Conservation (phyloP, 257 asterid genomes). For the Oldenlandia corymbosa region DNA sequence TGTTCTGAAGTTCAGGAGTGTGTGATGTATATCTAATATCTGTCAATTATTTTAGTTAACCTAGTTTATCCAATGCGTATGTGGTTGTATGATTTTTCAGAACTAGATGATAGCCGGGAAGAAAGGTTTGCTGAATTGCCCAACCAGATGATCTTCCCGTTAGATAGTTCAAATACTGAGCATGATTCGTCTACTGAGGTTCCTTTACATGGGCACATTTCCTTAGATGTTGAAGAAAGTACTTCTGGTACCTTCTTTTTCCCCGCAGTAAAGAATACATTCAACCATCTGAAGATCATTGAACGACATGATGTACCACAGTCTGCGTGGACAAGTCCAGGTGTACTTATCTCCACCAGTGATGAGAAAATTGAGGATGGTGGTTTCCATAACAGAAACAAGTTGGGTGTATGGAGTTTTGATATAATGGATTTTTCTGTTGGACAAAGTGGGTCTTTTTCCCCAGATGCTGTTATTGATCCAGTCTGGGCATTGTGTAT, state of each 20-base stretch:
- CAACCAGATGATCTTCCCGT: conserved; percentile 14
- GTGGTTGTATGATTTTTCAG: conserved; percentile 1
- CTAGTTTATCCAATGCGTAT: neutral
- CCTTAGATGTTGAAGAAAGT: conserved; percentile 18
- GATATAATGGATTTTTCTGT: conserved; percentile 15
- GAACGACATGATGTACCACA: conserved; percentile 17
- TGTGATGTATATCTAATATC: neutral
- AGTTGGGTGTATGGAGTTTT: conserved; percentile 6
- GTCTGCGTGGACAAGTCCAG: conserved; percentile 19
- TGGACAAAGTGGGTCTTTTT: conserved; percentile 33
- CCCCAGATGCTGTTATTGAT: conserved; percentile 34
- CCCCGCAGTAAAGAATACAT: conserved; percentile 31
- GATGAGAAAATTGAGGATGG: conserved; percentile 12
- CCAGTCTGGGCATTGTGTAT: conserved; percentile 49
- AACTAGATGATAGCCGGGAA: conserved; percentile 15
- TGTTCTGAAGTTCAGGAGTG: conserved; percentile 9
- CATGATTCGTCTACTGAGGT: conserved; percentile 17
- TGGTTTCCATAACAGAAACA: conserved; percentile 1
- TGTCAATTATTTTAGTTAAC: neutral
- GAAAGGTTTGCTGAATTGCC: conserved; percentile 14
- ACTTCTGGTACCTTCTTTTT: conserved; percentile 15
- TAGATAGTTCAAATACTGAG: conserved; percentile 18
- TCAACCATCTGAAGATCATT: conserved; percentile 19
- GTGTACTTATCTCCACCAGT: conserved; percentile 15
- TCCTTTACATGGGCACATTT: conserved; percentile 9